Evolutionary conservation across 306 rosid genomes (phyloP), one percentile per base, ranked within the genome.

Genomic region (Sicyos baderoa): DNA sequence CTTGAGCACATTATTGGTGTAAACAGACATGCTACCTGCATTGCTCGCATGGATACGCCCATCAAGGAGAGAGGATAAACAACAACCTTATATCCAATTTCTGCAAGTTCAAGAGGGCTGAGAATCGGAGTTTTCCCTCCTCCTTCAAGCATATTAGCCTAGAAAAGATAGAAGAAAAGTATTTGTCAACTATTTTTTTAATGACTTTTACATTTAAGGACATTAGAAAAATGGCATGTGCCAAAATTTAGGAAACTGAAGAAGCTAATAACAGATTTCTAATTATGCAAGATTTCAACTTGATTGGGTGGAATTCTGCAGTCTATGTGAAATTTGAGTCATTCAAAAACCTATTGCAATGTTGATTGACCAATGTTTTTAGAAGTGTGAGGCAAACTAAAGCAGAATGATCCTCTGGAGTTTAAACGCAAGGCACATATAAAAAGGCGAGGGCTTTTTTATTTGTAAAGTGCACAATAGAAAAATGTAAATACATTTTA

Each of bases 61-160:
- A 91, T 75, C 85, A 91, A 71, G 76, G 97, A 91, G 59, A 91
- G 90, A 15, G 97, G 97, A 85, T 91, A 91, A 13, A 76, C 85
- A 65, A 91, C 96, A 60, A 91, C 71, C 71, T 89, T 91, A 75
- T 78, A 91, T 64, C 97, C 97, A 56, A 85, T 57, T 18, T 87
- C 95, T 74, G 86, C 91, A 29, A 91, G 91, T 67, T 87, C 97
- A 40, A 82, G 79, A 29, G 93, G 95, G 79, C 32, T 84, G 57
- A 89, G 85, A 70, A 91, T 79, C 0, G 96, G 97, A 55, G 97
- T 85, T 84, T 89, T 91, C n/a, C 96, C 97, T 47, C 96, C 97
- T 80, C 97, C 97, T 87, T 91, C 96, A 70, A 91, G 96, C 97
- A 91, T 89, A 82, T 87, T 91, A 42, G 95, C 95, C 97, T 88